Percentiles rank a stretch among this genome's conserved stretches.
These are phyloP conservation scores for Cynanchum wilfordii DNA, from an alignment of 257 asterid genomes.

Conservation along the genomic window DNA sequence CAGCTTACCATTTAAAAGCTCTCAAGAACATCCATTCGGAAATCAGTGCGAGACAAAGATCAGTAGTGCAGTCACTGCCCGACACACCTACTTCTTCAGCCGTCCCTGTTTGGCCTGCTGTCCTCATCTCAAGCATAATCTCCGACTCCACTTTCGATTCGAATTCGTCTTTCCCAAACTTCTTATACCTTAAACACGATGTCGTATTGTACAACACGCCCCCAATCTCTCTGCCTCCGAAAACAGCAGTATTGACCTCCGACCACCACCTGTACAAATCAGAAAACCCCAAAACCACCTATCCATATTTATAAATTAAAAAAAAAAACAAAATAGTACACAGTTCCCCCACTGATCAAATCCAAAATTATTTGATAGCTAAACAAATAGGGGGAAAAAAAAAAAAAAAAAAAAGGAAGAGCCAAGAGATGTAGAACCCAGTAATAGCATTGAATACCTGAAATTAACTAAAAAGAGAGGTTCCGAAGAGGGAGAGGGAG, in stretches of 20 bases:
- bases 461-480: conserved; percentile 44
- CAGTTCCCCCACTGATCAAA: not conserved
- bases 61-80: conserved; percentile 13
- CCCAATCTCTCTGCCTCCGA: conserved; percentile 18
- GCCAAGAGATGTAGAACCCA: not conserved
- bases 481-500: conserved; percentile 27
- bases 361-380: not conserved
- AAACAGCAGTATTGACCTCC: conserved; percentile 32
- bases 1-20: conserved; percentile 54
- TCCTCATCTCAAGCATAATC: conserved; percentile 32
- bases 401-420: too few species aligned
- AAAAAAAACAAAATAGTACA: not conserved
- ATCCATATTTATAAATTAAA: not conserved
- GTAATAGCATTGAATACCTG: conserved; percentile 26
- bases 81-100: conserved; percentile 28
- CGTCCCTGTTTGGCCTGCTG: conserved; percentile 30
- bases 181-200: conserved; percentile 5
- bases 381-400: too few species aligned
- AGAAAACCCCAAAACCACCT: not conserved
- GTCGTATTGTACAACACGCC: conserved; percentile 12
- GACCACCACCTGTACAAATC: conserved; percentile 49
- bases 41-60: conserved; percentile 46
- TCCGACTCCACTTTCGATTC: conserved; percentile 17
- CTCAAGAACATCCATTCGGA: conserved; percentile 77
- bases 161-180: conserved; percentile 4